A percentile compares a stretch with the other conserved stretches of the same genome.
These are phyloP conservation scores for Arthrobotrys sinensis DNA, from an alignment of 2,329 filamentous ascomycete species.

Conservation along the genomic window DNA sequence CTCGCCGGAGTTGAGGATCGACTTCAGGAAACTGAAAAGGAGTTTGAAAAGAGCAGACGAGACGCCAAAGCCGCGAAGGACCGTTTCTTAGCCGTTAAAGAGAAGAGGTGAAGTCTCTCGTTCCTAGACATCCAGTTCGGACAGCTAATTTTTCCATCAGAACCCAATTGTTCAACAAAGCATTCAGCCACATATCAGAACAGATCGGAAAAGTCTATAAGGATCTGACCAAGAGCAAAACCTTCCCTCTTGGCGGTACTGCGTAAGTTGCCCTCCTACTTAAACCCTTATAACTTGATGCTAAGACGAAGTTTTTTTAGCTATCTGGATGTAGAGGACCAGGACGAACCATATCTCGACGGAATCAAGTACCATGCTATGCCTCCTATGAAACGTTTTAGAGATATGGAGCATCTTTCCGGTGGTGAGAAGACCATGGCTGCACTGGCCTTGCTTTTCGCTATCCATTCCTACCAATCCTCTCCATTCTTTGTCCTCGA, in stretches of 20 bases:
- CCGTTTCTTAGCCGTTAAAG: slow-evolving; percentile 86
- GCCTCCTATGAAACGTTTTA: slow-evolving; percentile 97
- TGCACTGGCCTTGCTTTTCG: slow-evolving; percentile 93
- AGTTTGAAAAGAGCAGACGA: slow-evolving; percentile 87
- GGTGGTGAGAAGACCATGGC: slow-evolving; percentile 99
- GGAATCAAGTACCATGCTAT: slow-evolving; percentile 99
- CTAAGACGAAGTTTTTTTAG: slow-evolving; percentile 64
- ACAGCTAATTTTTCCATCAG: slow-evolving; percentile 17
- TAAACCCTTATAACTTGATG: not conserved
- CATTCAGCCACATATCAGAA: slow-evolving; percentile 93
- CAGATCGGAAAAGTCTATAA: slow-evolving; percentile 96
- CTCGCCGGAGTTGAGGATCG: slow-evolving; percentile 87
- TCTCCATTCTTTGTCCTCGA: slow-evolving; percentile 98
- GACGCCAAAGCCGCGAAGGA: slow-evolving; percentile 82
- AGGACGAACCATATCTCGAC: slow-evolving; percentile 94
- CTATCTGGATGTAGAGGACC: slow-evolving; percentile 95
- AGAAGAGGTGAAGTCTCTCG: slow-evolving; percentile 72
- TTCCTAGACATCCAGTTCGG: not conserved
- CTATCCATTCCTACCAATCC: slow-evolving; percentile 95
- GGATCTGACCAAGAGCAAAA: slow-evolving; percentile 88
- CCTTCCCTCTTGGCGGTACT: slow-evolving; percentile 92
- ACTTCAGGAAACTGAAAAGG: slow-evolving; percentile 85
- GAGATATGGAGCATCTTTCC: slow-evolving; percentile 98
- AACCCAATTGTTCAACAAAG: slow-evolving; percentile 93
- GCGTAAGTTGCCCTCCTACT: slow-evolving; percentile 68